phyloP scores from a whole-genome alignment of 2,329 filamentous ascomycete genomes.

The Diaporthe sp. region DNA sequence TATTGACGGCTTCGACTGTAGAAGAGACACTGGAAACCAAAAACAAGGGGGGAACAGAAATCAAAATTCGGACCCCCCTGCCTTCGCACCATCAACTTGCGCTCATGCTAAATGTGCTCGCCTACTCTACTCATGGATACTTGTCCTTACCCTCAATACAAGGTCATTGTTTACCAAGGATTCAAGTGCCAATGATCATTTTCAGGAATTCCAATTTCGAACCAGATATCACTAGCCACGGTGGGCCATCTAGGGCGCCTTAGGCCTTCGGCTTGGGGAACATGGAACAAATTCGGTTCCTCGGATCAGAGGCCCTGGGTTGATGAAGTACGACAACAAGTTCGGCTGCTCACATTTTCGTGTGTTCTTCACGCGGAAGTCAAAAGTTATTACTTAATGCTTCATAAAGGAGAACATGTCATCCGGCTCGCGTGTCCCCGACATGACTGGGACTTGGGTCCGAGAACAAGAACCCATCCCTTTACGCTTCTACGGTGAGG shows the following conservation, averaged over 20 bases:
- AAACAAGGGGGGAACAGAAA: no score
- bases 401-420: no score
- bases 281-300: not conserved
- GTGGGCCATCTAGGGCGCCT: no score
- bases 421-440: no score
- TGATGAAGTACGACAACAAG: no score
- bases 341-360: not conserved
- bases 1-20: not conserved
- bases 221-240: no score
- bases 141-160: not conserved
- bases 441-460: not conserved
- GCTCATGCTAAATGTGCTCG: not conserved
- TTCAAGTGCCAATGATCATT: not conserved
- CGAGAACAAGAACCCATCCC: not conserved
- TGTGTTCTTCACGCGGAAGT: not conserved
- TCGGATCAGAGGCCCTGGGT: not conserved
- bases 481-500: not conserved
- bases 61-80: no score
- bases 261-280: not conserved
- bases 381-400: not conserved
- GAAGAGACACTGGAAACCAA: no score
- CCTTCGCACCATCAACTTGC: not conserved
- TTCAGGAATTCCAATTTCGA: not conserved
- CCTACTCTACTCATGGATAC: no score
- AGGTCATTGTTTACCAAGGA: no score